Evolutionary conservation across 2,329 filamentous ascomycete species (phyloP), one percentile per base, ranked within the genome.

Genomic region (Fusarium sp.): DNA sequence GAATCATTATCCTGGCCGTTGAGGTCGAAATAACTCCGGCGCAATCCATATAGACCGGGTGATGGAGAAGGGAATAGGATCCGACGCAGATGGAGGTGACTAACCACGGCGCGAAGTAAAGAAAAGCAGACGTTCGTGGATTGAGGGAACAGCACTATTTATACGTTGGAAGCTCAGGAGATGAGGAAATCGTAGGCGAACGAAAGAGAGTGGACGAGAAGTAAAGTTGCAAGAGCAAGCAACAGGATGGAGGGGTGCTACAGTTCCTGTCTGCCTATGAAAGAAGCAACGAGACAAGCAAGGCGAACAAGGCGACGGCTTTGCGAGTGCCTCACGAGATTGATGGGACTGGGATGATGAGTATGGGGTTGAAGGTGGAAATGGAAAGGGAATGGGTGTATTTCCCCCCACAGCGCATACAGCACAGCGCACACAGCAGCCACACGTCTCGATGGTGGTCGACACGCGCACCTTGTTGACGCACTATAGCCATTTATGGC

Each of bases 271-370:
- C 52, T 69, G 53, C 49, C 53, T 65, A 53, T 28, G 42, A 31
- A 44, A 49, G 49, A 37, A 42, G 45, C 26, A 58, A 40, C 58
- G 62, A 71, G 57, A 33, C 65, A 59, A 72, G 47, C 71, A 70
- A 67, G 72, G 72, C 67, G 68, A 62, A 71, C 64, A 69, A 74
- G 72, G 72, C 70, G 69, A 56, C 57, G 46, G 58, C 56, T 62
- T 63, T 41, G 70, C 40, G 49, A 71, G 62, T 54, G 58, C 62
- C 51, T 70, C 57, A 53, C 57, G 62, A 58, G 45, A 52, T 60
- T 54, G 57, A 61, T 38, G 51, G 54, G 51, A 63, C 51, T 52
- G 28, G 59, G 59, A 56, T 49, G 47, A 28, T 49, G 47, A 28
- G 56, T 26, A 60, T 33, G 57, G 55, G 59, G 30, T 57, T 52